phyloP scores from a whole-genome alignment of 305 asterid species.

The Fraxinus baroniana region DNA sequence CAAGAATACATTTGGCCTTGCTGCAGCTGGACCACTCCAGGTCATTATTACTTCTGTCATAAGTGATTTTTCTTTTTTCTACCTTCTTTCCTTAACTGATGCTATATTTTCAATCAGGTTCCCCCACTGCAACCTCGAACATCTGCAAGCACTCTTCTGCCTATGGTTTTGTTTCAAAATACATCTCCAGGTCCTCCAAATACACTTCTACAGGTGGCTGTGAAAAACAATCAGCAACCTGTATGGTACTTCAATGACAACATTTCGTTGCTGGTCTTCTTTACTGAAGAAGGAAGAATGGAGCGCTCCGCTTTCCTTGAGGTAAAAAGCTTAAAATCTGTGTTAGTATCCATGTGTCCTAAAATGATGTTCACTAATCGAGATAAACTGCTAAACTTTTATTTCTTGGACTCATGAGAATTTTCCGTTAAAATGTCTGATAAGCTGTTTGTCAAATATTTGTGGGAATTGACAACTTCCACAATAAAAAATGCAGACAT shows the following conservation, averaged over 20 bases:
- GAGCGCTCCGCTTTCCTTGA: slow-evolving; percentile 91
- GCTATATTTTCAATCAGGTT: slow-evolving; percentile 47
- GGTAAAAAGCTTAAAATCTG: slow-evolving; percentile 38
- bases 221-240: slow-evolving; percentile 97
- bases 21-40: slow-evolving; percentile 90
- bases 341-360: not conserved
- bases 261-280: slow-evolving; percentile 55
- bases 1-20: slow-evolving; percentile 96
- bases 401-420: not conserved
- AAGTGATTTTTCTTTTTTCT: not conserved
- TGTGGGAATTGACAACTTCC: slow-evolving; percentile 21
- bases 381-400: not conserved
- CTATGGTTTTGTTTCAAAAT: slow-evolving; percentile 92
- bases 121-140: slow-evolving; percentile 83
- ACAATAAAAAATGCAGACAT: slow-evolving; percentile 53
- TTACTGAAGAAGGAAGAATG: slow-evolving; percentile 89
- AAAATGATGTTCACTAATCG: not conserved
- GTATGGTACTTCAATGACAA: slow-evolving; percentile 92
- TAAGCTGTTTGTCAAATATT: slow-evolving; percentile 11
- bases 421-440: slow-evolving; percentile 1
- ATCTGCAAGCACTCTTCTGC: slow-evolving; percentile 74
- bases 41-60: slow-evolving; percentile 33
- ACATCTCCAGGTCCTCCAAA: slow-evolving; percentile 79
- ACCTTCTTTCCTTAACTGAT: slow-evolving; percentile 14
- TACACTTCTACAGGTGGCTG: slow-evolving; percentile 87